Evolutionary conservation across 2,329 filamentous ascomycete species (phyloP).

Genomic region (Bipolaris gigantea): DNA sequence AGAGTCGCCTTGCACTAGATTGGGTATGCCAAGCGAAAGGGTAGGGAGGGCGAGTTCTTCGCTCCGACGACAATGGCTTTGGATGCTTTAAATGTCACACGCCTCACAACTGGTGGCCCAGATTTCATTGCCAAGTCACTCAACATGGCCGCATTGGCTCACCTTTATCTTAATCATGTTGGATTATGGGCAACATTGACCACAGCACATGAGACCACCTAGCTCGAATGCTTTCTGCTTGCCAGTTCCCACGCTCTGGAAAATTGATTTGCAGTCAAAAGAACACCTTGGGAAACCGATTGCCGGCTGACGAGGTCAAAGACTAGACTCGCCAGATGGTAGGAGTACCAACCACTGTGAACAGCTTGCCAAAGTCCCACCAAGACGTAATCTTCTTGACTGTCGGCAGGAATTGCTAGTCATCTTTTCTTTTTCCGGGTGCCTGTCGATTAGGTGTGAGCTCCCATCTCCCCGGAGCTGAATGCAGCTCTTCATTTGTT

Average conservation of each 20-base stretch:
- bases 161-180: conserved; percentile 39
- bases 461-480: neutral
- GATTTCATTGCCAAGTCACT: conserved; percentile 46
- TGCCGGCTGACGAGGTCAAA: conserved; percentile 18
- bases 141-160: conserved; percentile 40
- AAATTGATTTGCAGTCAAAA: conserved; percentile 13
- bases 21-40: neutral
- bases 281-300: conserved; percentile 32
- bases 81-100: neutral
- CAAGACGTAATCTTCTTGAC: neutral
- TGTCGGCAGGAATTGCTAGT: neutral
- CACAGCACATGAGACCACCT: conserved; percentile 50
- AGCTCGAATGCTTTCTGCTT: conserved; percentile 37
- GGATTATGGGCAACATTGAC: conserved; percentile 26
- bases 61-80: too few species aligned
- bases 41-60: neutral
- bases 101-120: conserved; percentile 41
- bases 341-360: neutral
- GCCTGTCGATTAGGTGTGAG: neutral
- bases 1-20: too few species aligned
- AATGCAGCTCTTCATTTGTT: conserved; percentile 2
- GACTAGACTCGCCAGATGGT: neutral
- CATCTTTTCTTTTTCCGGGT: neutral
- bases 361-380: neutral
- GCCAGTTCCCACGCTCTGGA: conserved; percentile 46